Conservation (phyloP, 2,329 filamentous ascomycete species). For the Capronia coronata region DNA sequence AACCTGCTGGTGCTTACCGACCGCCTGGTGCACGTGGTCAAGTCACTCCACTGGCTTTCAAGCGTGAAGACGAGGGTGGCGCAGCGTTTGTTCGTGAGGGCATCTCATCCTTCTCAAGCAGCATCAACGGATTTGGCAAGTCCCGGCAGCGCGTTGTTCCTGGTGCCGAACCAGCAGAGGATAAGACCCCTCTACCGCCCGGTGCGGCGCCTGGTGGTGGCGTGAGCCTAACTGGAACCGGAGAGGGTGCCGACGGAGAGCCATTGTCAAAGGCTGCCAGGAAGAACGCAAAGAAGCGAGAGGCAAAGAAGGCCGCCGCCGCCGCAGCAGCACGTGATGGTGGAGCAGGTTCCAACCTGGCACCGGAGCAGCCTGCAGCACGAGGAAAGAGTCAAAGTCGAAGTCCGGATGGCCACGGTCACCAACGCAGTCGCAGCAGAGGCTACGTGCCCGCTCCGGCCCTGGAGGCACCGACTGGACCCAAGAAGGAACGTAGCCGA, state of each 20-base stretch:
- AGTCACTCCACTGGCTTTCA: slow-evolving; percentile 86
- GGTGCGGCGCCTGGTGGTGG: slow-evolving; percentile 62
- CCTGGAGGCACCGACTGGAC: slow-evolving; percentile 23
- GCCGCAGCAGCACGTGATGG: slow-evolving; percentile 60
- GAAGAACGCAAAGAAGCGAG: slow-evolving; percentile 98
- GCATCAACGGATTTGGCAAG: slow-evolving; percentile 72
- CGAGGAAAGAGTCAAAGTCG: slow-evolving; percentile 29
- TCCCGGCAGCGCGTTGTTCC: slow-evolving; percentile 71
- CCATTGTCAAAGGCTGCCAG: slow-evolving; percentile 73
- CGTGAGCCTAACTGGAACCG: slow-evolving; percentile 59
- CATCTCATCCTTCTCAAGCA: slow-evolving; percentile 55
- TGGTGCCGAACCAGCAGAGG: slow-evolving; percentile 68
- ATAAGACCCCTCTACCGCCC: slow-evolving; percentile 51
- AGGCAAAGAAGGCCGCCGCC: slow-evolving; percentile 69
- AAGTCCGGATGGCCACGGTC: slow-evolving; percentile 46
- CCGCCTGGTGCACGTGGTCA: slow-evolving; percentile 88
- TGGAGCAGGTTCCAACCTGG: slow-evolving; percentile 11
- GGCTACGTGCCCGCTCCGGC: slow-evolving; percentile 26
- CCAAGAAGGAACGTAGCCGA: slow-evolving; percentile 27
- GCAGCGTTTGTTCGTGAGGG: slow-evolving; percentile 81
- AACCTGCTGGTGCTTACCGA: slow-evolving; percentile 93
- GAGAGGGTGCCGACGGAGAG: slow-evolving; percentile 56
- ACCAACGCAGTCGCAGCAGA: slow-evolving; percentile 50
- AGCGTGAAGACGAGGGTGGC: slow-evolving; percentile 94
- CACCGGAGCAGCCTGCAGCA: slow-evolving; percentile 23